Evolutionary conservation across 257 asterid species (phyloP).

Genomic region (Penstemon barbatus): DNA sequence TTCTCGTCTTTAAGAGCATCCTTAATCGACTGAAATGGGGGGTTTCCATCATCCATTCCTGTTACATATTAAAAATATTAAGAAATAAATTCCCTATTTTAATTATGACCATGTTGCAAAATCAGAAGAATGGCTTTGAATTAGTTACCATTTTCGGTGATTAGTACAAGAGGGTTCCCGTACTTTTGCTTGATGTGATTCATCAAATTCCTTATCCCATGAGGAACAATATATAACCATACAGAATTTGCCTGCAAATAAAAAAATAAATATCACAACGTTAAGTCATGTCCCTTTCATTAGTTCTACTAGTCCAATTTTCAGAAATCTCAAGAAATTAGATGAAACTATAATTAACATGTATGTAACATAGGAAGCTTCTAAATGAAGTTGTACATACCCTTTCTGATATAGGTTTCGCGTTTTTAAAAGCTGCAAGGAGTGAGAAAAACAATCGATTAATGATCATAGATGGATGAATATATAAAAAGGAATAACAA

Average conservation of each 20-base stretch:
- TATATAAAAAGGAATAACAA: background rate
- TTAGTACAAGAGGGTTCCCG: conserved; percentile 66
- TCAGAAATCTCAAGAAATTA: background rate
- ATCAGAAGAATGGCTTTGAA: too few species aligned
- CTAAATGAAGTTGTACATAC: conserved; percentile 25
- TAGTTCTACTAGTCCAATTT: background rate
- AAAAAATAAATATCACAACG: too few species aligned
- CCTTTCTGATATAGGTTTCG: conserved; percentile 44
- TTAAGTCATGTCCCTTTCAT: background rate
- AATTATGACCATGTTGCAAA: background rate
- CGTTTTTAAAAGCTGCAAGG: conserved; percentile 44
- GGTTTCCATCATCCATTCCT: conserved; percentile 86
- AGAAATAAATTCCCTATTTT: background rate
- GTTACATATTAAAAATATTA: background rate
- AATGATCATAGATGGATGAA: background rate
- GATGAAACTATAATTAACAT: too few species aligned
- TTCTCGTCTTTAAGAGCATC: conserved; percentile 65
- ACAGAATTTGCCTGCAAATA: conserved; percentile 74
- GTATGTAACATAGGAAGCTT: too few species aligned
- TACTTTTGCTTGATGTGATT: conserved; percentile 68
- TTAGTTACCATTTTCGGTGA: conserved; percentile 77
- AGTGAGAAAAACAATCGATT: background rate
- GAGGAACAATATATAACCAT: conserved; percentile 87
- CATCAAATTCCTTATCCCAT: conserved; percentile 75
- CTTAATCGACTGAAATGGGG: conserved; percentile 8